Evolutionary conservation across 805 yeast species (phyloP).

Genomic region (Metschnikowia amazonensis): DNA sequence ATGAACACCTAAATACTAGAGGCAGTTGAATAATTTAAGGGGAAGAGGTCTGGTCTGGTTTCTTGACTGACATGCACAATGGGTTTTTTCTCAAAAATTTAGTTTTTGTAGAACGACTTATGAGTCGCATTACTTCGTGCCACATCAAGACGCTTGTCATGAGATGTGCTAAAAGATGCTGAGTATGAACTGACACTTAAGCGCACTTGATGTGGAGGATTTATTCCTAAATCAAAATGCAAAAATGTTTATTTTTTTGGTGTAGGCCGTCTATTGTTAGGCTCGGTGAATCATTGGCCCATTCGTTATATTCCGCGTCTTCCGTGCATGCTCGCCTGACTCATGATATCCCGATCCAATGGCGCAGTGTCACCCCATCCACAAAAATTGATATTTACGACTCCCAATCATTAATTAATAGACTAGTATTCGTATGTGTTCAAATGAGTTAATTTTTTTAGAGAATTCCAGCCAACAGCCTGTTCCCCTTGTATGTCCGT

Average conservation of each 20-base stretch:
- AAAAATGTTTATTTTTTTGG: not conserved
- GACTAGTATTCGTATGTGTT: not conserved
- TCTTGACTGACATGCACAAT: not conserved
- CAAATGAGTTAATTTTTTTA: too few relatives aligned
- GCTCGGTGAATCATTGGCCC: not conserved
- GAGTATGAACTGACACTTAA: not conserved
- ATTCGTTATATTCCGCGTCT: not conserved
- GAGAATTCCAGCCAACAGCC: too few relatives aligned
- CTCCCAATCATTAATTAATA: not conserved
- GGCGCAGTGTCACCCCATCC: not conserved
- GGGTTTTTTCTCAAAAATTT: too few relatives aligned
- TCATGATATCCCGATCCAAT: not conserved
- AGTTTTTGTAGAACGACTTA: not conserved
- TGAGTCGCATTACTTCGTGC: not conserved
- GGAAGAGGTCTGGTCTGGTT: not conserved
- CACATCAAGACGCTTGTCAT: not conserved
- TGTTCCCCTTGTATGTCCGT: not conserved
- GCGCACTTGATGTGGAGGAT: not conserved
- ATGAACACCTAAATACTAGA: not conserved
- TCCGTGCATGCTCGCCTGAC: not conserved
- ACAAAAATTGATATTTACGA: not conserved
- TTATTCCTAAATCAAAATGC: not conserved
- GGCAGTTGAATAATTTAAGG: not conserved
- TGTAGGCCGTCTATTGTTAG: not conserved
- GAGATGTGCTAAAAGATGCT: not conserved